phyloP scores from a whole-genome alignment of 1,284 basidiomycete species.

The Ceratobasidium sp. region DNA sequence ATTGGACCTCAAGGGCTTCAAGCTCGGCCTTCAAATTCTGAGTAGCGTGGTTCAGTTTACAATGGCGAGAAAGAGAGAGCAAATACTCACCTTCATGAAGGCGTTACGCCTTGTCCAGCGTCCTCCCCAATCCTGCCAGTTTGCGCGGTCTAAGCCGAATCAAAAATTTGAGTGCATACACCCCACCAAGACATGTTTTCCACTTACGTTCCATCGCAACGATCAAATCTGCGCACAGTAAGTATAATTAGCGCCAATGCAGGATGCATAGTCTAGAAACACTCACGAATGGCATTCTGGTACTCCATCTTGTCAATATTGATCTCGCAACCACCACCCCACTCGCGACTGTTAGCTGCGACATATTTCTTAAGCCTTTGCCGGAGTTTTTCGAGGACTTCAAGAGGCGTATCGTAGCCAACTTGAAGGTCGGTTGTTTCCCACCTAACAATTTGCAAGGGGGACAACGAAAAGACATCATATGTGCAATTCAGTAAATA shows the following conservation, averaged over 20 bases:
- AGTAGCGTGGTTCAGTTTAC: conserved; percentile 50
- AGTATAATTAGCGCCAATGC: neutral
- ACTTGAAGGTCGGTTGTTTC: conserved; percentile 75
- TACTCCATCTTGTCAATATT: conserved; percentile 66
- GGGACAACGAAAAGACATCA: neutral
- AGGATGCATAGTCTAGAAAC: neutral
- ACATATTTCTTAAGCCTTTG: conserved; percentile 70
- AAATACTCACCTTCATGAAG: conserved; percentile 46
- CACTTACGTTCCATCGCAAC: conserved; percentile 80
- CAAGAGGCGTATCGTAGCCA: conserved; percentile 72
- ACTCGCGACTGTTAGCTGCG: conserved; percentile 75
- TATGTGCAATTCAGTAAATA: neutral
- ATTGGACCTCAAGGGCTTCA: conserved; percentile 76
- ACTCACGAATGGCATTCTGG: conserved; percentile 68
- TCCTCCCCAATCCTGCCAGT: conserved; percentile 90
- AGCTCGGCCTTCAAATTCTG: conserved; percentile 72
- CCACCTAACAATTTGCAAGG: conserved; percentile 65
- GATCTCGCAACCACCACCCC: conserved; percentile 56
- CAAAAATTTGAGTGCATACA: neutral
- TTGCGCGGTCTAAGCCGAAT: conserved; percentile 67
- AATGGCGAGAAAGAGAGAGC: neutral
- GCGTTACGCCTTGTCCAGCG: conserved; percentile 58
- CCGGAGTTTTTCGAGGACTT: conserved; percentile 73
- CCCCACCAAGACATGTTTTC: neutral
- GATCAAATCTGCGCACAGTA: conserved; percentile 58